Base-by-base conservation (phyloP, 306 rosid genomes). In the Gastrolobium bilobum region DNA sequence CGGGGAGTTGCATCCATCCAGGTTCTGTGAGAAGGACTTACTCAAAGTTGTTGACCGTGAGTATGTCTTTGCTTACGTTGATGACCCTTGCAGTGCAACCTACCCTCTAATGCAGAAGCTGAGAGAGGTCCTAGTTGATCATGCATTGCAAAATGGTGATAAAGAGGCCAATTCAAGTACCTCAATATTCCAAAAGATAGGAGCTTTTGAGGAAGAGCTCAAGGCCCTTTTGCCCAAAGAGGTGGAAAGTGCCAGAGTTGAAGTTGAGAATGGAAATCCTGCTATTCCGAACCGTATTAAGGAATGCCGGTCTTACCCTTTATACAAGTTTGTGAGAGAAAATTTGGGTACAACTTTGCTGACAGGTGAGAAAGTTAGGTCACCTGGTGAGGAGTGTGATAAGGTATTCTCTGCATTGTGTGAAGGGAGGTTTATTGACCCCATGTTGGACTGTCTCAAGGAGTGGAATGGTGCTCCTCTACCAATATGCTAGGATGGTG, bases 401-500 rank as follows among this genome's bases (percentile, higher is more conserved):
- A 92, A 87, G 81, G 94, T 94, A 0, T 94, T 94, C 86, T 44
- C 83, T 1, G 98, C 97, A 37, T 79, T 94, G 65, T 87, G 89
- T 70, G 84, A 73, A 48, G 97, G 98, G 0, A 91, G 76, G 81
- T 60, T 94, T 71, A 89, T 92, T 72, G 93, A 94, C 43, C 97
- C 98, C 1, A 43, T 92, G 81, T 70, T 94, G 38, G 97, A 88
- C 0, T 94, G 98, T 62, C 72, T 94, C 52, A 86, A 89, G 76
- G 92, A 85, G 26, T 94, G 98, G 98, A 94, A 94, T 80, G 97
- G 98, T 68, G 90, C 89, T 83, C 97, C 98, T 50, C 84, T 94
- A 2, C 98, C 98, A 5, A 87, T 94, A 11, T 83, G 80, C 66
- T 90, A 83, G 75, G 77, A 71, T 71, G 77, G 14, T 37, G 7